These are phyloP conservation scores for Claviceps cyperi DNA, from an alignment of 2,329 filamentous ascomycete species.

Conservation along the genomic window DNA sequence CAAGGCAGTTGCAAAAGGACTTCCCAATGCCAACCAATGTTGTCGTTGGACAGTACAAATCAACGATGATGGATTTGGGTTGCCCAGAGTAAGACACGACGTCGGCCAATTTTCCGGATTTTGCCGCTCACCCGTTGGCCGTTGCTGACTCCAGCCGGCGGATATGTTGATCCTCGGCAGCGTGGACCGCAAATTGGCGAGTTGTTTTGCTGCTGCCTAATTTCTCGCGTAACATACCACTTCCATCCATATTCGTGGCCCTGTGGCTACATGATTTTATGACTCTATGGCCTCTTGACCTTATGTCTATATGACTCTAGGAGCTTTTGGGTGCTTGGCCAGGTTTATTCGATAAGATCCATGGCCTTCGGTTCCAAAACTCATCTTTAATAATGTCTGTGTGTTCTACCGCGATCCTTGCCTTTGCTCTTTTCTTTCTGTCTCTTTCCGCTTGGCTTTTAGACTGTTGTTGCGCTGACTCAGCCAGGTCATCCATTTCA, in stretches of 20 bases:
- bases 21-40: too few species aligned
- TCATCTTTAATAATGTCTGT: constrained; percentile 90
- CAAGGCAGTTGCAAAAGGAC: neutral
- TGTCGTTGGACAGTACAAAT: too few species aligned
- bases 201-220: too few species aligned
- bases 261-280: too few species aligned
- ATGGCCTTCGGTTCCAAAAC: constrained; percentile 81
- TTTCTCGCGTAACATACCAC: too few species aligned
- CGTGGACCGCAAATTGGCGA: too few species aligned
- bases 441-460: constrained; percentile 76
- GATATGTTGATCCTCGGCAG: too few species aligned
- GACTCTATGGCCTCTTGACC: too few species aligned
- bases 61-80: neutral
- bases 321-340: constrained; percentile 53
- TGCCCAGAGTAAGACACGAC: neutral
- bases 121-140: too few species aligned
- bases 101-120: neutral
- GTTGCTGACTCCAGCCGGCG: too few species aligned
- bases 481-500: constrained; percentile 33
- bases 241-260: too few species aligned
- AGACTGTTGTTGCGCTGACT: constrained; percentile 43
- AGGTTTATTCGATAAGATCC: constrained; percentile 63
- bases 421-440: constrained; percentile 67
- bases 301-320: constrained; percentile 12
- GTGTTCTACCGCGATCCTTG: constrained; percentile 68